Conservation (phyloP, 306 rosid species). For the Abrus precatorius region DNA sequence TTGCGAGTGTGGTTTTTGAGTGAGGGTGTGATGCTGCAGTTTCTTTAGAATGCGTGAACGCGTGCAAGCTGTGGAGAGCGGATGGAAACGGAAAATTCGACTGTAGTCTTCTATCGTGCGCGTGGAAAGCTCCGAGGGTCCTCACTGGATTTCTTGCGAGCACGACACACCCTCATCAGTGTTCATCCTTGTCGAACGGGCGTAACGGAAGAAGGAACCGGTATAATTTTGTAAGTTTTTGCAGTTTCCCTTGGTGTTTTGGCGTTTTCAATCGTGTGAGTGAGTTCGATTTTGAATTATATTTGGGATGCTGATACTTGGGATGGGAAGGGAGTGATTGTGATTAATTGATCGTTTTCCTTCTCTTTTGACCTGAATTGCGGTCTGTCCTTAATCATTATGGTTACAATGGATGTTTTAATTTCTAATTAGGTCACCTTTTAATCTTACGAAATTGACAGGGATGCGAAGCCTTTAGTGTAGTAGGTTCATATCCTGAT, state of each 20-base stretch:
- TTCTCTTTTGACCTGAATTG: not conserved
- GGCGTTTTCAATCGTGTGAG: constrained; percentile 36
- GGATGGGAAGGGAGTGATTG: not conserved
- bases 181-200: constrained; percentile 48
- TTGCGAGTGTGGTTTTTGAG: constrained; percentile 50
- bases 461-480: constrained; percentile 70
- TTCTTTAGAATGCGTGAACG: constrained; percentile 91
- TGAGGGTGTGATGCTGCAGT: constrained; percentile 63
- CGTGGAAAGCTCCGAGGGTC: constrained; percentile 95
- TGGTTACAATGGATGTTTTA: constrained; percentile 8
- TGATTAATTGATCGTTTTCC: constrained; percentile 3
- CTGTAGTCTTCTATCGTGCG: constrained; percentile 82
- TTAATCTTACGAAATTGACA: constrained; percentile 52
- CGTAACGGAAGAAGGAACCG: constrained; percentile 73
- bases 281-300: constrained; percentile 22
- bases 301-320: constrained; percentile 11
- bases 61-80: constrained; percentile 77
- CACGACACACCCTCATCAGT: constrained; percentile 76
- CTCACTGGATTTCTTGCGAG: constrained; percentile 94
- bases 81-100: constrained; percentile 87
- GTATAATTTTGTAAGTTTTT: constrained; percentile 75
- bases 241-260: constrained; percentile 47
- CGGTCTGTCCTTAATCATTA: not conserved
- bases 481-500: constrained; percentile 61
- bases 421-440: constrained; percentile 43